A percentile compares a stretch with the other conserved stretches of the same genome.
Evolutionary conservation across 257 asterid species (phyloP).

Genomic region (Cordia subcordata): DNA sequence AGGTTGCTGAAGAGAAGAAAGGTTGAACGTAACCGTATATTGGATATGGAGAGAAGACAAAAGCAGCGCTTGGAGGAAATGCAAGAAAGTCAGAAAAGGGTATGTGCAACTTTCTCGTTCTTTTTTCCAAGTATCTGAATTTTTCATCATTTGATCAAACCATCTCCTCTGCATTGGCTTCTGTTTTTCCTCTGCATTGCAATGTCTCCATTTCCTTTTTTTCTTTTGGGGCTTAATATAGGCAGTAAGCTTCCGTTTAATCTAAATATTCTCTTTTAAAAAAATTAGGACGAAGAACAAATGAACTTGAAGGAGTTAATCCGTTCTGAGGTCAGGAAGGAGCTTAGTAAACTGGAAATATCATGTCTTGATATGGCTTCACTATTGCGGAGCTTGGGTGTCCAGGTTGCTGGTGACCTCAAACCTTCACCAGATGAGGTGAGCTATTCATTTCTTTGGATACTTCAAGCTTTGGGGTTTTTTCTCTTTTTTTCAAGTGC

Average conservation of each 20-base stretch:
- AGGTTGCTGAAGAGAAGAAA: slow-evolving; percentile 59
- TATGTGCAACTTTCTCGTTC: slow-evolving; percentile 17
- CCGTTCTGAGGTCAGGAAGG: slow-evolving; percentile 58
- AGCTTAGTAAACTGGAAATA: slow-evolving; percentile 54
- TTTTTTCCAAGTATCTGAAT: slow-evolving; percentile 1
- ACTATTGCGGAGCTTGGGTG: slow-evolving; percentile 58
- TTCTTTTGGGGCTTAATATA: background rate
- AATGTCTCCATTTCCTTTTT: background rate
- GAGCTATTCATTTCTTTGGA: slow-evolving; percentile 16
- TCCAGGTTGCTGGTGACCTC: slow-evolving; percentile 42
- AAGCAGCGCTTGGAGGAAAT: slow-evolving; percentile 85
- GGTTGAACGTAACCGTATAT: slow-evolving; percentile 68
- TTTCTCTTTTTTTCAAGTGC: too few species aligned
- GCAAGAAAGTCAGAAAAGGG: slow-evolving; percentile 76
- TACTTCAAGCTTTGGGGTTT: background rate
- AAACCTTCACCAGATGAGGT: slow-evolving; percentile 62
- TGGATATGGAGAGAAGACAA: slow-evolving; percentile 94
- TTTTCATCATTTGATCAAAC: background rate
- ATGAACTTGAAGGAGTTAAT: slow-evolving; percentile 77
- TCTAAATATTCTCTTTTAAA: background rate
- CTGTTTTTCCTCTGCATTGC: too few species aligned
- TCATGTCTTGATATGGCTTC: slow-evolving; percentile 66
- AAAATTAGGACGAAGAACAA: slow-evolving; percentile 72
- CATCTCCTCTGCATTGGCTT: too few species aligned
- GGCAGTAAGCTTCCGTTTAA: too few species aligned